phyloP scores from a whole-genome alignment of 495 filamentous ascomycete species.

The Penicillium salamii region DNA sequence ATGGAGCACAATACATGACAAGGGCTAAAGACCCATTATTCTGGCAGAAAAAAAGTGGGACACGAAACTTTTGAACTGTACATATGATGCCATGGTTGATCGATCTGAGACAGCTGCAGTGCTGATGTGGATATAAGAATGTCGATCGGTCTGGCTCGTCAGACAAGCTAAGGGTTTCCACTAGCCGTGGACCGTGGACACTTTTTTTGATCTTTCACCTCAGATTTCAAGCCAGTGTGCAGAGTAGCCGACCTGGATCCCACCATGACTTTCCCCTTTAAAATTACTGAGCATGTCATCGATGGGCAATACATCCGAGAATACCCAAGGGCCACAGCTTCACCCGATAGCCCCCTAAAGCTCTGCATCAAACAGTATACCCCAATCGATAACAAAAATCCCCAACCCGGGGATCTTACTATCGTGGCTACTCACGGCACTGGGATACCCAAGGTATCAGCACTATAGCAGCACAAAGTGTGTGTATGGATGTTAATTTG shows the following conservation, averaged over 20 bases:
- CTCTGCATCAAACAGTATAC: conserved; percentile 70
- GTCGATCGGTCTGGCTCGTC: too few species aligned
- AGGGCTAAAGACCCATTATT: too few species aligned
- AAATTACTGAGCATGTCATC: conserved; percentile 50
- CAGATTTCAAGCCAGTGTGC: not conserved
- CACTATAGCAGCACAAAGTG: not conserved
- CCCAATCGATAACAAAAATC: conserved; percentile 51
- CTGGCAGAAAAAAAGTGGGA: too few species aligned
- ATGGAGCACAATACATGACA: too few species aligned
- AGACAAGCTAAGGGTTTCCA: not conserved
- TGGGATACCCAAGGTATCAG: conserved; percentile 28
- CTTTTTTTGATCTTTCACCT: not conserved
- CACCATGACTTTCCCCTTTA: not conserved
- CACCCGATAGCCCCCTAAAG: conserved; percentile 43
- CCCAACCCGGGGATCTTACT: conserved; percentile 61
- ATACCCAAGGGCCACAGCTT: conserved; percentile 50
- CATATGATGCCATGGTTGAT: too few species aligned
- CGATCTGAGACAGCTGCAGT: too few species aligned
- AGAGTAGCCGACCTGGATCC: not conserved
- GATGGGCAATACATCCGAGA: conserved; percentile 61
- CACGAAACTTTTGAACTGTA: too few species aligned
- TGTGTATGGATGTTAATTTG: not conserved
- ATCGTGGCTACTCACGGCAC: conserved; percentile 69
- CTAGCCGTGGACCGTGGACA: too few species aligned
- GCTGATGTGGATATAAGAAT: too few species aligned